A percentile compares a stretch with the other conserved stretches of the same genome.
Conservation (phyloP, 495 filamentous ascomycete genomes). For the Terfezia claveryi region DNA sequence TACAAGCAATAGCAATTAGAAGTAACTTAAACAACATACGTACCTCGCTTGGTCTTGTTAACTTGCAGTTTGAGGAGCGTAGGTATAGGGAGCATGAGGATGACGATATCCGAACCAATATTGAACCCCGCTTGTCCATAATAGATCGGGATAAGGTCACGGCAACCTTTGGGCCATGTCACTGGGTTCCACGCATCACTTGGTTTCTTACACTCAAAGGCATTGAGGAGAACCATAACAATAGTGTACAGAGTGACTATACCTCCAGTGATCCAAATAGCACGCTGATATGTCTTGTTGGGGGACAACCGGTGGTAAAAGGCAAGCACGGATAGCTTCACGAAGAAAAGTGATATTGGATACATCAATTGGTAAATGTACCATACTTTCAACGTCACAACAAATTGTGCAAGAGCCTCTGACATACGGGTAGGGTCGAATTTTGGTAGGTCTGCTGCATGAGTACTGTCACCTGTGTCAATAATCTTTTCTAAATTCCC, state of each 20-base stretch:
- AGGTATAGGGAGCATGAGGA: conserved; percentile 13
- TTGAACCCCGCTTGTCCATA: conserved; percentile 18
- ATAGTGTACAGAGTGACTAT: conserved; percentile 13
- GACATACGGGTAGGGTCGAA: background rate
- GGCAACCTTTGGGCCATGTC: conserved; percentile 12
- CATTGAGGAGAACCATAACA: conserved; percentile 17
- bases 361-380: conserved; percentile 17
- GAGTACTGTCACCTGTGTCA: background rate
- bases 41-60: conserved; percentile 10
- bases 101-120: conserved; percentile 15
- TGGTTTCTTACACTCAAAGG: conserved; percentile 15
- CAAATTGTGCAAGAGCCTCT: background rate
- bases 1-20: background rate
- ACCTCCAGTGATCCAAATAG: conserved; percentile 14
- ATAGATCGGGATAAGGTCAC: conserved; percentile 14
- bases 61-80: conserved; percentile 14
- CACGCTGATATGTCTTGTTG: conserved; percentile 10
- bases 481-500: background rate
- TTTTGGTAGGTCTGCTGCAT: background rate
- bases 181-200: conserved; percentile 10
- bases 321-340: conserved; percentile 22
- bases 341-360: conserved; percentile 11
- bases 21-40: background rate
- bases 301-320: conserved; percentile 21
- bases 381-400: conserved; percentile 14